Base-by-base conservation (phyloP, 257 asterid genomes). In the Jaltomata sinuosa region DNA sequence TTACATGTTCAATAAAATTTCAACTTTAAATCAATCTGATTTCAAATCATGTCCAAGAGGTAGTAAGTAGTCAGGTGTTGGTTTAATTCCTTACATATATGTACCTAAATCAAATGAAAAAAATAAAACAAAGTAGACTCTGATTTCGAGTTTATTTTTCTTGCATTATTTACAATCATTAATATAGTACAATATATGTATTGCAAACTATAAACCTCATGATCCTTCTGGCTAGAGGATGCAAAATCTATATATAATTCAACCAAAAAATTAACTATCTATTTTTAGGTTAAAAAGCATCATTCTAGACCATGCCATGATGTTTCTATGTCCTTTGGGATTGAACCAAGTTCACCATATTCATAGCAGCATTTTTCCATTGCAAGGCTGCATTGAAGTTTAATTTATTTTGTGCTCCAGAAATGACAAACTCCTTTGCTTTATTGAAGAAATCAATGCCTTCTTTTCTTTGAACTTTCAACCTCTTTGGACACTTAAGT, bases 281-380 rank as follows among this genome's bases (percentile, higher is more conserved):
- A 14, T 15, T 76, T 47, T 47, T 76, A 16, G 81, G 62, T 77
- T 47, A 19, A 27, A 47, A 76, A 3, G 49, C 62, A 49, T 77
- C 11, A 49, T 3, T 77, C 62, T 27, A 16, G 81, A 27, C 8
- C 3, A 68, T 67, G 71, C 11, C 54, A n/a, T 71, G 54, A 22
- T 6, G 57, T 42, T 29, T 49, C 49, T 89, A 89, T 25, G 84
- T 85, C 87, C 91, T 83, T 50, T 89, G 92, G 62, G 91, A 89
- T 45, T 84, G 90, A 84, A 90, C 91, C 85, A 89, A 72, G 42
- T 83, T 87, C 27, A 89, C 76, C 91, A 92, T 81, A 80, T 84
- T 78, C 2, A 87, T 10, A 5, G 89, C 93, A 62, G 84, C 91
- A 82, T 87, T 77, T 85, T 80, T 87, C 90, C 88, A 88, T 29